Percentiles rank a stretch among this genome's conserved stretches.
These are phyloP conservation scores for Plasmodium adleri DNA, from an alignment of 169 alveolate genomes.

Conservation along the genomic window DNA sequence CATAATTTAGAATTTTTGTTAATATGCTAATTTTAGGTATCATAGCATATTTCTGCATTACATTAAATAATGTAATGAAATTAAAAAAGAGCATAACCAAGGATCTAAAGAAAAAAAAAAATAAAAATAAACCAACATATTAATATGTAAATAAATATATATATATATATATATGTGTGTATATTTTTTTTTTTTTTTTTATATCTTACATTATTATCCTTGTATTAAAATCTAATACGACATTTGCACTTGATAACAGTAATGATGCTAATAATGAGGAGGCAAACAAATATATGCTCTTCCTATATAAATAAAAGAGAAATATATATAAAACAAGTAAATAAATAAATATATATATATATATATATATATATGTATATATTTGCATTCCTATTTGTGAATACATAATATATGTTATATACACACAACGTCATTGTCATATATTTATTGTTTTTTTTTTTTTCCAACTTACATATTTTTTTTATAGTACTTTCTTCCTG, in stretches of 20 bases:
- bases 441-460: too few relatives aligned
- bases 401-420: too few relatives aligned
- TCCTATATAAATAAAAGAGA: constrained; percentile 3
- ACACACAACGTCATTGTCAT: too few relatives aligned
- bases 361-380: neutral
- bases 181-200: neutral
- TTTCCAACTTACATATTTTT: too few relatives aligned
- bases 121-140: neutral
- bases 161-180: neutral
- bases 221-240: constrained; percentile 8
- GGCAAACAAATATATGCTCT: constrained; percentile 6
- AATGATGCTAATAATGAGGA: constrained; percentile 1
- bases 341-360: neutral
- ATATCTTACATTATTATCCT: constrained; percentile 27
- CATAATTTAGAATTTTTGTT: neutral
- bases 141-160: neutral
- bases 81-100: constrained; percentile 5
- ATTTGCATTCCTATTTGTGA: neutral
- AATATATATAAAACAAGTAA: neutral
- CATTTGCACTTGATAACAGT: neutral
- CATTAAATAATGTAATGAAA: neutral
- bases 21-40: constrained; percentile 5
- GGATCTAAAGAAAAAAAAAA: constrained; percentile 30
- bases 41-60: constrained; percentile 9
- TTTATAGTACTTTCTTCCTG: too few relatives aligned